Evolutionary conservation across 371 early-diverging fungal genomes (phyloP).

Genomic region (Haplosporangium sp.): DNA sequence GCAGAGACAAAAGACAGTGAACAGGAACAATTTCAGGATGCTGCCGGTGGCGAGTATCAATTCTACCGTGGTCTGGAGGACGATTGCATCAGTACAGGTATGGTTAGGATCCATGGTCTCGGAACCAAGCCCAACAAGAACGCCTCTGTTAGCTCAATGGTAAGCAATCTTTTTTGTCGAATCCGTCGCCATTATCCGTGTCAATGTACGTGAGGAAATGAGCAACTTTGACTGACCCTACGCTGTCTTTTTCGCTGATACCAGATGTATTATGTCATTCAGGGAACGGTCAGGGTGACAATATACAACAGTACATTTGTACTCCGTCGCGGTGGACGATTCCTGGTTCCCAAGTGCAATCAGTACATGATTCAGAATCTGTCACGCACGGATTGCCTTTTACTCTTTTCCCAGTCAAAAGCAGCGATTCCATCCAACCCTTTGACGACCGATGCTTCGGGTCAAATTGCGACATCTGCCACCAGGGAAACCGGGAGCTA

Average conservation of each 20-base stretch:
- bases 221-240: no score
- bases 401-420: slow-evolving; percentile 27
- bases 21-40: slow-evolving; percentile 11
- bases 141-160: slow-evolving; percentile 9
- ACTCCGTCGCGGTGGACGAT: slow-evolving; percentile 9
- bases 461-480: background rate
- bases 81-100: slow-evolving; percentile 27
- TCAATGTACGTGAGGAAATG: no score
- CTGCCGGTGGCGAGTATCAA: slow-evolving; percentile 12
- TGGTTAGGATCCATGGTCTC: slow-evolving; percentile 9
- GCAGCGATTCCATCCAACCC: background rate
- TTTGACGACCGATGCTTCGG: no score
- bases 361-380: slow-evolving; percentile 38
- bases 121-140: slow-evolving; percentile 27
- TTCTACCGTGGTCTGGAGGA: slow-evolving; percentile 32
- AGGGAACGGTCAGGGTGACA: slow-evolving; percentile 22
- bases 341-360: slow-evolving; percentile 25
- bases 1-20: slow-evolving; percentile 3
- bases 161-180: background rate
- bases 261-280: slow-evolving; percentile 18
- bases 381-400: slow-evolving; percentile 3
- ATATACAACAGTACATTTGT: slow-evolving; percentile 15
- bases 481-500: background rate
- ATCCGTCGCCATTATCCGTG: background rate
- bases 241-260: no score